Conservation (phyloP, 2,329 filamentous ascomycete species). For the Penicillium brasilianum region DNA sequence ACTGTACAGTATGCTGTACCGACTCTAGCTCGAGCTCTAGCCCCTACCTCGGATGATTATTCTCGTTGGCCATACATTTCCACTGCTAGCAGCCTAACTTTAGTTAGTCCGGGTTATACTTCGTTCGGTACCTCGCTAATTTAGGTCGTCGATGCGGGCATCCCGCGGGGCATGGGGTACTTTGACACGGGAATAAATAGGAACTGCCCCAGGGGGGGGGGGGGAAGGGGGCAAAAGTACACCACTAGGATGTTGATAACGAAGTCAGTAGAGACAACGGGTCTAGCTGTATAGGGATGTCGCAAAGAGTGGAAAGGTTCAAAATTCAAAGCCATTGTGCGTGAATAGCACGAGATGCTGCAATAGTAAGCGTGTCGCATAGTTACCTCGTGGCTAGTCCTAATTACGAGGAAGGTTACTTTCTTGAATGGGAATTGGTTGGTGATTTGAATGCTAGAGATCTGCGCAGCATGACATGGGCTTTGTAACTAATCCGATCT, state of each 20-base stretch:
- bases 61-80: not conserved
- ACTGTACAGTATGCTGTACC: not conserved
- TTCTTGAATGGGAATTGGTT: not conserved
- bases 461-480: not conserved
- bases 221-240: not conserved
- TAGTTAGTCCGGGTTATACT: not conserved
- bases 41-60: not conserved
- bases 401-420: not conserved
- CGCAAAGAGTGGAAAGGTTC: too few species aligned
- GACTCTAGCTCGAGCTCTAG: not conserved
- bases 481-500: not conserved
- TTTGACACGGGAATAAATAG: not conserved
- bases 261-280: not conserved
- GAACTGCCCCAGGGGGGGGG: not conserved
- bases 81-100: too few species aligned
- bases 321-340: not conserved
- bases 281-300: too few species aligned
- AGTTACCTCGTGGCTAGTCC: not conserved
- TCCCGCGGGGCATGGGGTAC: constrained; percentile 4
- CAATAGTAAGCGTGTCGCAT: not conserved
- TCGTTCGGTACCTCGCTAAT: not conserved
- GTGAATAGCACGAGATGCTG: not conserved
- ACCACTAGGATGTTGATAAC: not conserved
- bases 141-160: not conserved
- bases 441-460: not conserved